phyloP scores from a whole-genome alignment of 2,329 filamentous ascomycete genomes.

The Elsinoe arachidis region DNA sequence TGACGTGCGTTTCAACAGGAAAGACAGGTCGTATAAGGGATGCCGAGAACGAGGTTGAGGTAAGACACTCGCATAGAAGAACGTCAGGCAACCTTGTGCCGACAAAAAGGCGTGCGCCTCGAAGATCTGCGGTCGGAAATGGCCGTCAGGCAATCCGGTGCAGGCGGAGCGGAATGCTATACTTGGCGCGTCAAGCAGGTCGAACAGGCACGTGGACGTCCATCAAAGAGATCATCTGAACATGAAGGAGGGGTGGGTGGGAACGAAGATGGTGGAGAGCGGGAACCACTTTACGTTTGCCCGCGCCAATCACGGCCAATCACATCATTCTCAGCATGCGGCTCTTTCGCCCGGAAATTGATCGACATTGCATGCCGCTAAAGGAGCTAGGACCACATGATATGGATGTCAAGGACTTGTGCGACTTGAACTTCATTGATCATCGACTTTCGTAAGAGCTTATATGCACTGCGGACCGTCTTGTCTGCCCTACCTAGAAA shows the following conservation, averaged over 20 bases:
- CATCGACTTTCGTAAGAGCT: too few relatives aligned
- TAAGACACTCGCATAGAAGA: conserved; percentile 10
- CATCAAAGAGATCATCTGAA: conserved; percentile 1
- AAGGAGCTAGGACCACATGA: conserved; percentile 2
- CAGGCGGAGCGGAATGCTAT: not conserved
- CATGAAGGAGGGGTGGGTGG: not conserved
- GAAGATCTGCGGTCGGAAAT: not conserved
- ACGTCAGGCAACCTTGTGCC: conserved; percentile 10
- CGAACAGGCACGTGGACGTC: not conserved
- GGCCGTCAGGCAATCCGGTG: conserved; percentile 1
- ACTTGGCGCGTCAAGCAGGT: conserved; percentile 5
- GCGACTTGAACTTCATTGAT: not conserved
- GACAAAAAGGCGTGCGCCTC: not conserved
- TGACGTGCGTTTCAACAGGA: not conserved
- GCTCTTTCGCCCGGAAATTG: not conserved
- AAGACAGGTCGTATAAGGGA: not conserved
- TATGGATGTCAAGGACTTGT: not conserved
- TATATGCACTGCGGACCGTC: too few relatives aligned
- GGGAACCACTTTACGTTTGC: not conserved
- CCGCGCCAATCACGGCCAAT: conserved; percentile 8
- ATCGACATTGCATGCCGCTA: conserved; percentile 5
- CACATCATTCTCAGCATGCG: conserved; percentile 1
- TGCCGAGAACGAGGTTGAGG: conserved; percentile 2
- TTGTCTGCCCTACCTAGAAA: too few relatives aligned
- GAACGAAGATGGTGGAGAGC: conserved; percentile 8